Evolutionary conservation across 176 grass and related monocot genomes (phyloP).

Genomic region (Cymbopogon citratus): DNA sequence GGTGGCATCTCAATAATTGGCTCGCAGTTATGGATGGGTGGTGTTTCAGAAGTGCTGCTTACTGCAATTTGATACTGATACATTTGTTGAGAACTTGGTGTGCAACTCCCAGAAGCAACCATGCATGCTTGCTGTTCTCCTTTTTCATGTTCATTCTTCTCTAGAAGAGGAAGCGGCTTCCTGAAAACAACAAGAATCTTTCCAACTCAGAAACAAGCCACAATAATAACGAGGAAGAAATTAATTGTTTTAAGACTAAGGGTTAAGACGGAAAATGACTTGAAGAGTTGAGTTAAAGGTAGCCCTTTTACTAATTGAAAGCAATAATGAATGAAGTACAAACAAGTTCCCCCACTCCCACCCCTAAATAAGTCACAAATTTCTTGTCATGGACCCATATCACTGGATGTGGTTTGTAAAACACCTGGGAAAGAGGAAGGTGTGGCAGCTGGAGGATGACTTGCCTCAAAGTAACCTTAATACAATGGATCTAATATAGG

Average conservation of each 20-base stretch:
- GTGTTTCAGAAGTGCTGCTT: slow-evolving; percentile 24
- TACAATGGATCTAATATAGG: not conserved
- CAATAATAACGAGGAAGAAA: not conserved
- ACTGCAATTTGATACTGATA: slow-evolving; percentile 14
- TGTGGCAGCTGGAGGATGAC: not conserved
- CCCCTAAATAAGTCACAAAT: not conserved
- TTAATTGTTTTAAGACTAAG: not conserved
- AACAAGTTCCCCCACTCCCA: not conserved
- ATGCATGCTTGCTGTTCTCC: slow-evolving; percentile 18
- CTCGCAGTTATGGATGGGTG: slow-evolving; percentile 6
- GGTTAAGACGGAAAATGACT: not conserved
- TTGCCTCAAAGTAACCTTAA: not conserved
- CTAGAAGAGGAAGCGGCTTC: slow-evolving; percentile 17
- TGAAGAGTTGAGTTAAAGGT: not conserved
- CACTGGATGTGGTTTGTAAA: not conserved
- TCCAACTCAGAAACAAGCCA: not conserved
- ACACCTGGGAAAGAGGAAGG: not conserved
- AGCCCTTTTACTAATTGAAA: not conserved
- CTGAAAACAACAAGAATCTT: slow-evolving; percentile 20
- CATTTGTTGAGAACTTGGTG: slow-evolving; percentile 14
- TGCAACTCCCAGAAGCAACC: slow-evolving; percentile 18
- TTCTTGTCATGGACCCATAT: not conserved
- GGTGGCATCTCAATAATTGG: slow-evolving; percentile 48
- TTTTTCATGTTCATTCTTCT: slow-evolving; percentile 19
- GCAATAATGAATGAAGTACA: not conserved